Percentiles rank a stretch among this genome's conserved stretches.
These are phyloP conservation scores for Thamnidium elegans DNA, from an alignment of 192 early-diverging fungal genomes.

Conservation along the genomic window DNA sequence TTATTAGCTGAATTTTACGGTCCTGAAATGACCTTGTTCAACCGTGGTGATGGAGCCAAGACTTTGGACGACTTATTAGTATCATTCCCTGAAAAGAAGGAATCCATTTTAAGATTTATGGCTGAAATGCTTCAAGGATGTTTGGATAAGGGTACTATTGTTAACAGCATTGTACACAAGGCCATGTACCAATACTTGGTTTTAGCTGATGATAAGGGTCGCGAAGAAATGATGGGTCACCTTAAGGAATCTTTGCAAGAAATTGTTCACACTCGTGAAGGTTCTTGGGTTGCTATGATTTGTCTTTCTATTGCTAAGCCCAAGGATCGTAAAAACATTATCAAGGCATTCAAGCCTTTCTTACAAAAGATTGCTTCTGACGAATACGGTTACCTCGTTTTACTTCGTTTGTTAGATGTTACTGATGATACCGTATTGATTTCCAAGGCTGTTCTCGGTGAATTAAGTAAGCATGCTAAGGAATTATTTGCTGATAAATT, in stretches of 20 bases:
- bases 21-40: conserved; percentile 83
- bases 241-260: conserved; percentile 82
- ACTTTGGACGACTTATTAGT: conserved; percentile 57
- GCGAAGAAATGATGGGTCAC: conserved; percentile 56
- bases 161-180: conserved; percentile 81
- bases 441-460: conserved; percentile 68
- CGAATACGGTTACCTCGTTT: conserved; percentile 85
- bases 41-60: conserved; percentile 49
- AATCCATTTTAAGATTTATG: conserved; percentile 68
- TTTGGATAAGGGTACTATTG: conserved; percentile 80
- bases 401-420: conserved; percentile 80
- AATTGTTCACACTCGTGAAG: conserved; percentile 92
- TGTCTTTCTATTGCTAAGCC: conserved; percentile 74
- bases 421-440: conserved; percentile 92
- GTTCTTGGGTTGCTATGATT: conserved; percentile 81
- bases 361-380: conserved; percentile 79
- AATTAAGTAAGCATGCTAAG: conserved; percentile 47
- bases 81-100: conserved; percentile 68
- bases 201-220: conserved; percentile 58
- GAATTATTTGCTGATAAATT: conserved; percentile 63
- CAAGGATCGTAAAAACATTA: conserved; percentile 90
- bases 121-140: conserved; percentile 63
- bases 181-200: conserved; percentile 83
- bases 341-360: conserved; percentile 82
- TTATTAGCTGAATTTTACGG: conserved; percentile 94